phyloP scores from a whole-genome alignment of 2,329 filamentous ascomycete species.

The Cladorrhinum sp. region DNA sequence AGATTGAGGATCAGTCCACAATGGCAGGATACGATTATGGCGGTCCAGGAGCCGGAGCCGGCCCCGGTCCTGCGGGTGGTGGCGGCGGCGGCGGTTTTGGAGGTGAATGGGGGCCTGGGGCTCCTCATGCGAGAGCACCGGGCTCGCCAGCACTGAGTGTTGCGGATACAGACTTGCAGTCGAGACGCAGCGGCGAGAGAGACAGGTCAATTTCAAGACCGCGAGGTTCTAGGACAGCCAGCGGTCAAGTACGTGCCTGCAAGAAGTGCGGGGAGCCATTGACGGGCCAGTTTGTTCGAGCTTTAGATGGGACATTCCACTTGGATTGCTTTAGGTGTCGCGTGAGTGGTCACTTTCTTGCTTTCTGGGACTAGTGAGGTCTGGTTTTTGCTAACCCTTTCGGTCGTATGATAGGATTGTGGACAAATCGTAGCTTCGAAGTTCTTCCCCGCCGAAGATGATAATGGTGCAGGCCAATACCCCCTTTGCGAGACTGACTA shows the following conservation, averaged over 20 bases:
- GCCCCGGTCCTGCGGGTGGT: constrained; percentile 31
- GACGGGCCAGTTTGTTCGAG: constrained; percentile 93
- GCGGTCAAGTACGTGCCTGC: constrained; percentile 63
- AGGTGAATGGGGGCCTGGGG: constrained; percentile 22
- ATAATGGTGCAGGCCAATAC: constrained; percentile 81
- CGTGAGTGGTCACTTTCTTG: constrained; percentile 52
- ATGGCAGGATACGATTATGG: constrained; percentile 47
- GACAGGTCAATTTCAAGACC: constrained; percentile 56
- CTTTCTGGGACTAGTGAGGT: constrained; percentile 3
- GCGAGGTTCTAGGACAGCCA: constrained; percentile 47
- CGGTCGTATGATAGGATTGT: constrained; percentile 66
- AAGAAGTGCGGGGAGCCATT: constrained; percentile 86
- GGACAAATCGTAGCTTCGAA: constrained; percentile 96
- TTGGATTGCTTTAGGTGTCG: constrained; percentile 97
- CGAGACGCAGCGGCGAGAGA: constrained; percentile 54
- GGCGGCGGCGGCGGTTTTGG: constrained; percentile 37
- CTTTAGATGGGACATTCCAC: constrained; percentile 90
- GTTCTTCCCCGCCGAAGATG: constrained; percentile 95
- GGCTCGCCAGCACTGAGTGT: constrained; percentile 39
- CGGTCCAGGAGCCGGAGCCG: not conserved
- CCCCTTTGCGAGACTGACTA: constrained; percentile 98
- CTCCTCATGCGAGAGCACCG: constrained; percentile 27
- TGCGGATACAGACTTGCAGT: constrained; percentile 40
- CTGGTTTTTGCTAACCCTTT: constrained; percentile 11
- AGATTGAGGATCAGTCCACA: constrained; percentile 25